Base-by-base conservation (phyloP, 2,329 filamentous ascomycete species). In the Pestalotiopsis sp. region DNA sequence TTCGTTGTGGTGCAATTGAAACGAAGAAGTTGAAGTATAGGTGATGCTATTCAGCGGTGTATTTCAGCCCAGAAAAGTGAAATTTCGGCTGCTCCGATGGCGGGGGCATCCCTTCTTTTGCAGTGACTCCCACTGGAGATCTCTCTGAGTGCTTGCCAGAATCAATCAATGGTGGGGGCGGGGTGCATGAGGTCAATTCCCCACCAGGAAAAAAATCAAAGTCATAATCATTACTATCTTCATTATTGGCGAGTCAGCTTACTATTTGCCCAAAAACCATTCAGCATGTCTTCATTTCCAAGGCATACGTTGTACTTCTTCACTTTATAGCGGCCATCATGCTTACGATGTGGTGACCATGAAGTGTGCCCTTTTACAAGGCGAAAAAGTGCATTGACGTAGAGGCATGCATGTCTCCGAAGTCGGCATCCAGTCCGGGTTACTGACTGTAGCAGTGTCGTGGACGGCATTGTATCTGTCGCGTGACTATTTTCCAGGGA, bases 11-110 rank as follows among this genome's bases (percentile, higher is more conserved):
- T 69, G 1, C 72, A 72, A 7, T 72, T 65, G 4, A 49, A 69
- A 4, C 74, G 71, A 25, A 73, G 69, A 4, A 73, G 31, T 9
- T 36, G 72, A 17, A 74, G 73, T 62, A 36, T 36, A 9, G 59
- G 31, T 36, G 31, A 20, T 62, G 36, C 17, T 36, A 17, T 62
- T n/a, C 45, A 52, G 59, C n/a, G 31, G 25, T 5, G 59, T n/a
- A 38, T 39, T 62, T 20, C 27, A 27, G 57, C 57, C 23, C 59
- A 62, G 23, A 59, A 62, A 62, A 39, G 59, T 38, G 59, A 39
- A 62, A 62, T 62, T 62, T 62, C 20, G 59, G 59, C 59, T 11
- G 59, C 59, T 62, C 59, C 59, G 59, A 62, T 62, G 59, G 36
- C 59, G 59, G 59, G 31, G 59, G 23, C 9, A 11, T 38, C 25